Percentiles rank a stretch among this genome's conserved stretches.
These are phyloP conservation scores for Penicillium steckii DNA, from an alignment of 495 filamentous ascomycete species.

Conservation along the genomic window DNA sequence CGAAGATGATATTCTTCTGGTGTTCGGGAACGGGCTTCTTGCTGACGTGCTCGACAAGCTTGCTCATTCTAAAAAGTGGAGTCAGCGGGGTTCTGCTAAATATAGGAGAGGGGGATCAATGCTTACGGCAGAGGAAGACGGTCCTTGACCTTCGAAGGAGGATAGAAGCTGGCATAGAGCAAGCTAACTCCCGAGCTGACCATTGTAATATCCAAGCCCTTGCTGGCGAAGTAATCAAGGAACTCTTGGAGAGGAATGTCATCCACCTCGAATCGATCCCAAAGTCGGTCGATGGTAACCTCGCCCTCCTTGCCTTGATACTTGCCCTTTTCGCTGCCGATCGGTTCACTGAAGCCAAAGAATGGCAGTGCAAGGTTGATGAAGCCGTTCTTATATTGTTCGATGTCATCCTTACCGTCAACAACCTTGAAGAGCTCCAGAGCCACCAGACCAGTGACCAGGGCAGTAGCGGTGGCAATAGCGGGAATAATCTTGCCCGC, in stretches of 20 bases:
- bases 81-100: slow-evolving; percentile 5
- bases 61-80: slow-evolving; percentile 60
- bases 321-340: slow-evolving; percentile 85
- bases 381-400: slow-evolving; percentile 99
- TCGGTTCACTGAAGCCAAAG: slow-evolving; percentile 96
- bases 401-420: slow-evolving; percentile 90
- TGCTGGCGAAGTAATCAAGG: slow-evolving; percentile 72
- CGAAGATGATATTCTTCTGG: slow-evolving; percentile 94
- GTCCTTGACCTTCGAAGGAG: slow-evolving; percentile 85
- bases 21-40: slow-evolving; percentile 90
- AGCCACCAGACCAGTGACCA: slow-evolving; percentile 91
- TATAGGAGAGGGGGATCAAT: not conserved
- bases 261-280: slow-evolving; percentile 94
- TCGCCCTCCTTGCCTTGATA: slow-evolving; percentile 74
- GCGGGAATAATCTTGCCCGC: slow-evolving; percentile 99
- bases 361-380: slow-evolving; percentile 95
- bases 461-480: slow-evolving; percentile 94
- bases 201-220: slow-evolving; percentile 85
- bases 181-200: slow-evolving; percentile 93
- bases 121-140: slow-evolving; percentile 66
- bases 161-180: slow-evolving; percentile 95
- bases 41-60: slow-evolving; percentile 83
- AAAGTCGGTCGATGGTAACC: slow-evolving; percentile 89
- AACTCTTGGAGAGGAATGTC: slow-evolving; percentile 84
- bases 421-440: slow-evolving; percentile 96